phyloP scores from a whole-genome alignment of 2,329 filamentous ascomycete genomes.

The Tolypocladium cylindrosporum region DNA sequence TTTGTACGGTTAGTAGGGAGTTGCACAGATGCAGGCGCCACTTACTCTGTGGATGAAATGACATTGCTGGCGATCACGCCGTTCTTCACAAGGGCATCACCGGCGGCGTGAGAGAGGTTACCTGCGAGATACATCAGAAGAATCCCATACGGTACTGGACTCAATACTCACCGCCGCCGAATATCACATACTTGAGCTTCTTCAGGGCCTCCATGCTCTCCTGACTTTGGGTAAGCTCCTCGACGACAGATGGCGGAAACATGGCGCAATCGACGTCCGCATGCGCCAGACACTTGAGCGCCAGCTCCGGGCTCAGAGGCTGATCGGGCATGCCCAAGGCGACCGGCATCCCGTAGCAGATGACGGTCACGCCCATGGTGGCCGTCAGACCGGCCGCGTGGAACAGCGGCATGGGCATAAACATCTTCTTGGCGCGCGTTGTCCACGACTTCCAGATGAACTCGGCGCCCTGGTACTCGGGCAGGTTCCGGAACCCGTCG shows the following conservation, averaged over 20 bases:
- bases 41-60: conserved; percentile 32
- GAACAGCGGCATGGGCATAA: conserved; percentile 12
- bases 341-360: conserved; percentile 7
- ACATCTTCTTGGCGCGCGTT: neutral
- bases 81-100: conserved; percentile 22
- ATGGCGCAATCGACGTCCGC: conserved; percentile 16
- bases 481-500: conserved; percentile 3
- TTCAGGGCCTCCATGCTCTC: conserved; percentile 18
- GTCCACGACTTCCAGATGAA: neutral
- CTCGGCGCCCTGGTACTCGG: conserved; percentile 2
- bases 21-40: neutral
- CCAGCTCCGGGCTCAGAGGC: conserved; percentile 22
- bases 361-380: conserved; percentile 1
- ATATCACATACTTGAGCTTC: conserved; percentile 21
- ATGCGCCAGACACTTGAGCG: conserved; percentile 19
- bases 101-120: conserved; percentile 24
- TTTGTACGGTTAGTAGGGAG: conserved; percentile 5
- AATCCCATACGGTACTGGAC: rapidly evolving
- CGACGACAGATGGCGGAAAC: conserved; percentile 28
- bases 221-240: conserved; percentile 27
- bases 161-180: conserved; percentile 24
- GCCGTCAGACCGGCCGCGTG: conserved; percentile 9
- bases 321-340: conserved; percentile 19
- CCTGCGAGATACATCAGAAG: conserved; percentile 10
- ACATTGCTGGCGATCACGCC: conserved; percentile 25